Conservation (phyloP, 108 stramenopile species). For the Nannochloropsis gaditana region DNA sequence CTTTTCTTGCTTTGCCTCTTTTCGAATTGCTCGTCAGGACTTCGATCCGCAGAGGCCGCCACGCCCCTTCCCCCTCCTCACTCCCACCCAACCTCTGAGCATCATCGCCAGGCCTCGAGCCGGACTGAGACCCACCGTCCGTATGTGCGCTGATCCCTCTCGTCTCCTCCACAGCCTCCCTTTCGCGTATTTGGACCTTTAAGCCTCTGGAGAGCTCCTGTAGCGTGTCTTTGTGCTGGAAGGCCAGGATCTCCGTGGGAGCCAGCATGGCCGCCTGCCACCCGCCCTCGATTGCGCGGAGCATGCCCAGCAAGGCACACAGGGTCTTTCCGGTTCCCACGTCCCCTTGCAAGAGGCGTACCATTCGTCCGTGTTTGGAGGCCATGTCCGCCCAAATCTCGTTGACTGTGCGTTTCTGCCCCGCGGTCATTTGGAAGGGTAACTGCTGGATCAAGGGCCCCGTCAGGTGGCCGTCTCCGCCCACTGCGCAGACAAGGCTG, state of each 20-base stretch:
- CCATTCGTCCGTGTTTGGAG: constrained; percentile 27
- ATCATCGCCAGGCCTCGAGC: too few relatives aligned
- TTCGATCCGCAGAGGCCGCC: constrained; percentile 27
- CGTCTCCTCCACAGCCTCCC: neutral
- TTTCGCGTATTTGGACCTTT: constrained; percentile 61
- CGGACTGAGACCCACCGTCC: too few relatives aligned
- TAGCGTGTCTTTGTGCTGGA: constrained; percentile 64
- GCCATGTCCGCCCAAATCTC: constrained; percentile 38
- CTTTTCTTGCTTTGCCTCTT: constrained; percentile 30
- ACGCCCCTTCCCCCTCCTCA: constrained; percentile 52
- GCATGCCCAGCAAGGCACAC: constrained; percentile 77
- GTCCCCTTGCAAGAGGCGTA: constrained; percentile 63
- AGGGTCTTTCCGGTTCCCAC: constrained; percentile 97
- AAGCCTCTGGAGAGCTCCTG: constrained; percentile 52
- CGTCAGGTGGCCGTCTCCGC: constrained; percentile 18
- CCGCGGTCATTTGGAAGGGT: constrained; percentile 35
- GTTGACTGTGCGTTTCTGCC: constrained; percentile 29
- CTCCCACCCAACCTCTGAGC: constrained; percentile 28
- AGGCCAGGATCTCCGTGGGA: constrained; percentile 84
- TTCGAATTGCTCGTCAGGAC: constrained; percentile 33
- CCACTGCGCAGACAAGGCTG: neutral
- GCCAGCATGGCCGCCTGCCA: constrained; percentile 80
- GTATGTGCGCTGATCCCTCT: too few relatives aligned
- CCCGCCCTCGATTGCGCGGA: constrained; percentile 67
- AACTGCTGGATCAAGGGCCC: constrained; percentile 23